Conservation (phyloP, 202 grass and related monocot genomes). For the Eragrostis tef region DNA sequence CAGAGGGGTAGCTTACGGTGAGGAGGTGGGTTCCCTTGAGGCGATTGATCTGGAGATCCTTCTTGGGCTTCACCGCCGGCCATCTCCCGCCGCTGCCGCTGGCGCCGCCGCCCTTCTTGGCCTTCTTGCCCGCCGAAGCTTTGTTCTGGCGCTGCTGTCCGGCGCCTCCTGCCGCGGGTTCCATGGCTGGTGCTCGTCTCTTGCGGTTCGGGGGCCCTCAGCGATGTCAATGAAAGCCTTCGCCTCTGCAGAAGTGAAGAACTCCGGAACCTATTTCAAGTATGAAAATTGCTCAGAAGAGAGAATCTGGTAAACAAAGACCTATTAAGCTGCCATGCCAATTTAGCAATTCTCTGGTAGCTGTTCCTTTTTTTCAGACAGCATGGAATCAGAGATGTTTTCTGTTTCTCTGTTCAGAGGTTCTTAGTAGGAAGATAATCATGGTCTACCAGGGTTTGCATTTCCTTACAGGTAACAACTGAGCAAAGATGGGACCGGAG, state of each 20-base stretch:
- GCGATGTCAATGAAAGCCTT: constrained; percentile 72
- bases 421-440: background rate
- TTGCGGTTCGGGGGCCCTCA: constrained; percentile 17
- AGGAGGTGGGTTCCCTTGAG: constrained; percentile 78
- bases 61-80: constrained; percentile 77
- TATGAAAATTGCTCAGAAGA: constrained; percentile 3
- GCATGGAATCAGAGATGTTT: background rate
- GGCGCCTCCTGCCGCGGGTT: constrained; percentile 32
- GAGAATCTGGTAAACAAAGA: background rate
- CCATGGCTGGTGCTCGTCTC: constrained; percentile 46
- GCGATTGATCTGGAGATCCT: constrained; percentile 73
- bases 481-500: background rate
- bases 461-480: background rate
- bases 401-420: background rate
- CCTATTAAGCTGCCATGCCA: background rate
- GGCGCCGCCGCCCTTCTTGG: constrained; percentile 53
- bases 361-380: background rate
- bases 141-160: constrained; percentile 60
- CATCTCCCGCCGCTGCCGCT: constrained; percentile 59
- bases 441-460: background rate
- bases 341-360: background rate
- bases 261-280: constrained; percentile 62
- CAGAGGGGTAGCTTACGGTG: constrained; percentile 58
- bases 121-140: constrained; percentile 56
- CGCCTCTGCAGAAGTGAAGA: constrained; percentile 70